Evolutionary conservation across 2,329 filamentous ascomycete species (phyloP).

Genomic region (Fusarium sp.): DNA sequence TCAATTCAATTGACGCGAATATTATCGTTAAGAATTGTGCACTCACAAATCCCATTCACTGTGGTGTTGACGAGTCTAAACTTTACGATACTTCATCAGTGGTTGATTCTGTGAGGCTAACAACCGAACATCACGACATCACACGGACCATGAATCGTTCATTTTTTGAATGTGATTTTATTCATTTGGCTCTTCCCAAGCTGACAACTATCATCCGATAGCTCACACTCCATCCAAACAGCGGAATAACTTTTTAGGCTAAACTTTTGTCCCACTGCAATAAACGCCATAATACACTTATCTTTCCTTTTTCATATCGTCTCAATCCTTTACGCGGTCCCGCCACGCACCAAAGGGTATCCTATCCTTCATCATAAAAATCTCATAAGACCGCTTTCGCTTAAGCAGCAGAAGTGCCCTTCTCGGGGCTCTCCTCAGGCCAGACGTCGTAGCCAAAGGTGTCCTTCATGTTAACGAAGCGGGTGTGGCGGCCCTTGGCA

Average conservation of each 20-base stretch:
- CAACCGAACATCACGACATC: not conserved
- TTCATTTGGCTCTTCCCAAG: constrained; percentile 7
- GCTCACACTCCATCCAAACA: not conserved
- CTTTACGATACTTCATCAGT: no score
- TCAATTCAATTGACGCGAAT: no score
- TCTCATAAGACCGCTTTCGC: constrained; percentile 20
- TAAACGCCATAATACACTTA: constrained; percentile 34
- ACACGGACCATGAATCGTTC: no score
- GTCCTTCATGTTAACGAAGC: constrained; percentile 88
- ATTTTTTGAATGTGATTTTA: not conserved
- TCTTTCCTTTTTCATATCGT: not conserved
- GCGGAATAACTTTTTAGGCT: constrained; percentile 10
- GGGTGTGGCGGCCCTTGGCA: constrained; percentile 72
- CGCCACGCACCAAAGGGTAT: constrained; percentile 32
- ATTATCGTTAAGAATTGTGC: no score
- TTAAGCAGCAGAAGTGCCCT: constrained; percentile 34
- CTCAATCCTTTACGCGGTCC: constrained; percentile 12
- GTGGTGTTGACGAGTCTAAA: no score
- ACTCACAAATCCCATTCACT: no score
- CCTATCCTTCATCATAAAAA: constrained; percentile 36
- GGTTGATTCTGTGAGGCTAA: no score
- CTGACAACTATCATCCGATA: not conserved
- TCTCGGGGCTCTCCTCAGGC: constrained; percentile 66
- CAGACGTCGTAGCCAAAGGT: constrained; percentile 82
- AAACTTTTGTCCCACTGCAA: constrained; percentile 22